Percentiles rank a stretch among this genome's conserved stretches.
Conservation (phyloP, 176 grass and related monocot species). For the Phoenix roebelenii region DNA sequence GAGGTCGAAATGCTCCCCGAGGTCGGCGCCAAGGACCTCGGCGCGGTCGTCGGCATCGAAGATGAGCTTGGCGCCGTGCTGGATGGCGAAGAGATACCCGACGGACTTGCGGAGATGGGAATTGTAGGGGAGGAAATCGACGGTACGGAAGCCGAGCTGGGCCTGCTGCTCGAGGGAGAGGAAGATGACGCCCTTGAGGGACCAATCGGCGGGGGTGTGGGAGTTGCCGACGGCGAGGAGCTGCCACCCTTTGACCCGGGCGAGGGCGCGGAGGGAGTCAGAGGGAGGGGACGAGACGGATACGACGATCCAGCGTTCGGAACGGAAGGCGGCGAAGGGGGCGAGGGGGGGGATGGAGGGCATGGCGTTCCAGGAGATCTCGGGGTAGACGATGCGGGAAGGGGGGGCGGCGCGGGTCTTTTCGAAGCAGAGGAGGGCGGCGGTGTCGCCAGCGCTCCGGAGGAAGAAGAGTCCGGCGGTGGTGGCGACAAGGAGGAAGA, state of each 20-base stretch:
- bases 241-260: constrained; percentile 80
- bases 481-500: constrained; percentile 49
- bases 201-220: constrained; percentile 66
- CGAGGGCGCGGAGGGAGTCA: constrained; percentile 47
- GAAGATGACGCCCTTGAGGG: constrained; percentile 88
- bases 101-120: constrained; percentile 83
- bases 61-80: constrained; percentile 87
- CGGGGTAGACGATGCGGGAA: constrained; percentile 45
- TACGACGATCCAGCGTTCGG: constrained; percentile 87
- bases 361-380: constrained; percentile 55
- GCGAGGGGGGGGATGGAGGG: constrained; percentile 28
- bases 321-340: constrained; percentile 61
- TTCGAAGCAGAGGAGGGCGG: constrained; percentile 73
- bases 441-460: constrained; percentile 59
- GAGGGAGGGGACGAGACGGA: constrained; percentile 68
- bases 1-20: constrained; percentile 68
- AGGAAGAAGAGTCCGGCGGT: constrained; percentile 83
- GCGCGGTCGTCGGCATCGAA: constrained; percentile 93
- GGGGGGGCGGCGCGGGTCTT: constrained; percentile 21
- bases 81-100: constrained; percentile 90
- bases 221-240: constrained; percentile 86
- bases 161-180: constrained; percentile 92
- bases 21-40: constrained; percentile 68
- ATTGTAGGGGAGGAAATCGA: constrained; percentile 84
- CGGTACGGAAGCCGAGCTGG: constrained; percentile 70